Evolutionary conservation across 768 basidiomycete species (phyloP).

Genomic region (Mycena metata): DNA sequence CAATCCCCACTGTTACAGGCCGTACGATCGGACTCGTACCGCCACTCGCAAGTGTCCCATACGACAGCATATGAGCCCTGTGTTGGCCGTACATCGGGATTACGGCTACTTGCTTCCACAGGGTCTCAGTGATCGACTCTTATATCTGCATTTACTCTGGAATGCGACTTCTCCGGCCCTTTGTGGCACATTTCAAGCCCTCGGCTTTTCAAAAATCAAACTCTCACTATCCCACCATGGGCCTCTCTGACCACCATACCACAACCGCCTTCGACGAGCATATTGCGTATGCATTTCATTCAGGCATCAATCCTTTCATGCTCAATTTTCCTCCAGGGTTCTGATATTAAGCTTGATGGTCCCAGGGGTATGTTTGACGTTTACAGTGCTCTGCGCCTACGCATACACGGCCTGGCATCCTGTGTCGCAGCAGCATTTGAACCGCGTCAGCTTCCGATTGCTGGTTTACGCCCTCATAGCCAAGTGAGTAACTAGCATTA

Average conservation of each 20-base stretch:
- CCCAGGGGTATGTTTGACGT: conserved; percentile 6
- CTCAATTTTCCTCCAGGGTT: not conserved
- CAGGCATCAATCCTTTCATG: not conserved
- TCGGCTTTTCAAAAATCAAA: not conserved
- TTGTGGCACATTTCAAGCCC: conserved; percentile 3
- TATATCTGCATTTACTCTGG: not conserved
- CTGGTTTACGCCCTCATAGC: conserved; percentile 13
- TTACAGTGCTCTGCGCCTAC: conserved; percentile 1
- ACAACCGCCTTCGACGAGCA: conserved; percentile 1
- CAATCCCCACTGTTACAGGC: not conserved
- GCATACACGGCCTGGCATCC: too few species aligned
- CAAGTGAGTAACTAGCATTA: conserved; percentile 1
- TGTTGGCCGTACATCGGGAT: conserved; percentile 1
- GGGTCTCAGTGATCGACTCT: not conserved
- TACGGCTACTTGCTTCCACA: conserved; percentile 2
- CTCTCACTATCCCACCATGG: not conserved
- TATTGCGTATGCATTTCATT: not conserved
- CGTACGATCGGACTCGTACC: not conserved
- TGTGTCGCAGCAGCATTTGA: too few species aligned
- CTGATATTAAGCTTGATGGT: not conserved
- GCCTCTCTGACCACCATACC: not conserved
- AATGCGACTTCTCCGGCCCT: not conserved
- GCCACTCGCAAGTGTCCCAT: not conserved
- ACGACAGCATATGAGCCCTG: not conserved
- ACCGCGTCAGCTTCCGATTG: conserved; percentile 15